Evolutionary conservation across 257 asterid species (phyloP), one percentile per base, ranked within the genome.

Genomic region (Salvia splendens): DNA sequence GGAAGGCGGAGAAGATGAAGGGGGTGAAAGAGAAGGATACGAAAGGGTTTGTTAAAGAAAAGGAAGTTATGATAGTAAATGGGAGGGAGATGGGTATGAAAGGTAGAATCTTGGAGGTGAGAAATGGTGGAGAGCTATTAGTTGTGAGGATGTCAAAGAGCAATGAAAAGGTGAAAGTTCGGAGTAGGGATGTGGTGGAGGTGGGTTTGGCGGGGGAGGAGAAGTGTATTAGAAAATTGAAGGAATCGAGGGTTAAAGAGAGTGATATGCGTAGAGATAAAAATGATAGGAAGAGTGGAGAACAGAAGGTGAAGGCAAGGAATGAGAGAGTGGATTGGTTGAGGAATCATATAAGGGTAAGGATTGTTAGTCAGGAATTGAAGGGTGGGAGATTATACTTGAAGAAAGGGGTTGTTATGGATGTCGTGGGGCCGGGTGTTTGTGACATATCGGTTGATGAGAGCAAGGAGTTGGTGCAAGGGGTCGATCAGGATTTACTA

Each of bases 381-480:
- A 88, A 85, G 71, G 83, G 86, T 71, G 99, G 97, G 59, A 79
- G 75, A 69, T 72, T 88, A 69, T 86, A 66, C 78, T 59, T 84
- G 83, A 85, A 89, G 77, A 91, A 87, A 64, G 98, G 95, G 33
- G 82, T 82, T 68, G 82, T 92, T 47, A 80, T 87, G 64, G 98
- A 92, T 71, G 94, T 92, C 42, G 92, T 84, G 62, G 91, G 95
- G 55, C 95, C 89, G 0, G 85, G 86, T 1, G 67, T 75, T 8
- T 89, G 98, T 47, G 96, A 89, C 63, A 45, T 92, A 67, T 74
- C 80, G 0, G 78, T 92, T 55, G 96, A 92, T 60, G 96, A 84
- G 68, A 85, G 81, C 55, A 69, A 74, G 66, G 98, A 92, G 80
- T 73, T 92, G 67, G 71, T 92, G 12, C 95, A 91, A 73, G 91